A percentile compares a stretch with the other conserved stretches of the same genome.
Evolutionary conservation across 306 rosid species (phyloP).

Genomic region (Trifolium pratense): DNA sequence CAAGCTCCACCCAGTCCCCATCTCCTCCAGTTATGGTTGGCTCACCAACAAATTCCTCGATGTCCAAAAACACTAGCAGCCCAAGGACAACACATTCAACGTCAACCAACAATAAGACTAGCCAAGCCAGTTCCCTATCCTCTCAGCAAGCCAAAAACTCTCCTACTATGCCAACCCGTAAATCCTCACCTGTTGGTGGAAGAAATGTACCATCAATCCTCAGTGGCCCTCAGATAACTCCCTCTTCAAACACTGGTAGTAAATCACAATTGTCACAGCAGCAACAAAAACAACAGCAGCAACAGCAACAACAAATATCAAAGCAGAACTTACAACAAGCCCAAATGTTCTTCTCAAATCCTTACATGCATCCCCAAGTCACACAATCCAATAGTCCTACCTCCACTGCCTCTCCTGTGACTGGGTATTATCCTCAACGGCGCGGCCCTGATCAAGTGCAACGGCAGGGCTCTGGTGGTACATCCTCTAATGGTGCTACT

Average conservation of each 20-base stretch:
- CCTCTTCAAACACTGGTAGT: slow-evolving; percentile 54
- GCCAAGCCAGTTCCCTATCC: slow-evolving; percentile 67
- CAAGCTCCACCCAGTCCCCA: slow-evolving; percentile 68
- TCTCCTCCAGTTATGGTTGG: slow-evolving; percentile 82
- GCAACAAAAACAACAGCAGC: slow-evolving; percentile 58
- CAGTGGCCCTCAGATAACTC: slow-evolving; percentile 63
- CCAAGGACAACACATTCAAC: slow-evolving; percentile 74
- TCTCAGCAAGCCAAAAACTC: slow-evolving; percentile 77
- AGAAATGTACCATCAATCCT: slow-evolving; percentile 79
- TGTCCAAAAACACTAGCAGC: slow-evolving; percentile 88
- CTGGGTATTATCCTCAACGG: slow-evolving; percentile 60
- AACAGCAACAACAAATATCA: slow-evolving; percentile 49
- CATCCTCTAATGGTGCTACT: slow-evolving; percentile 60
- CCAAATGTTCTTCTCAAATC: slow-evolving; percentile 59
- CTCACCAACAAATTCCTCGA: slow-evolving; percentile 84
- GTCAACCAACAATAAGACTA: slow-evolving; percentile 65
- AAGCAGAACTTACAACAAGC: slow-evolving; percentile 72
- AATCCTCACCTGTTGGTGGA: slow-evolving; percentile 86
- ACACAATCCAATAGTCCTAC: slow-evolving; percentile 63
- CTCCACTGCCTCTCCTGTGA: slow-evolving; percentile 56
- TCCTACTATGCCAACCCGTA: slow-evolving; percentile 52
- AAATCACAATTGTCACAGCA: slow-evolving; percentile 67
- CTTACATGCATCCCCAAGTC: slow-evolving; percentile 61
- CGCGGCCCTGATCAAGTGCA: slow-evolving; percentile 76
- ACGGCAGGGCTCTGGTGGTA: slow-evolving; percentile 59